Evolutionary conservation across 371 early-diverging fungal genomes (phyloP).

Genomic region (Globomyces sp.): DNA sequence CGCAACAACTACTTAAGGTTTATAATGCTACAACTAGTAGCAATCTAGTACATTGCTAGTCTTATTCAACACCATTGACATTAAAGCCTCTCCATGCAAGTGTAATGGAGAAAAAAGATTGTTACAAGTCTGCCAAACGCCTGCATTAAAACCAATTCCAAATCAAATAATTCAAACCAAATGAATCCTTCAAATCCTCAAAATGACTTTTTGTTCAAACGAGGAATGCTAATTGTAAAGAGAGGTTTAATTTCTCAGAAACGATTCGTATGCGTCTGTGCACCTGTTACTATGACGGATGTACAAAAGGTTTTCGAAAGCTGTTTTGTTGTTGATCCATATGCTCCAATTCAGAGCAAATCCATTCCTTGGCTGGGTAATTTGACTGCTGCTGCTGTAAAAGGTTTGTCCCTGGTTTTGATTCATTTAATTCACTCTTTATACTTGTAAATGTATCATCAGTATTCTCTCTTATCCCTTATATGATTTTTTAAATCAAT

Average conservation of each 20-base stretch:
- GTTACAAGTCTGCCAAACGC: too few relatives aligned
- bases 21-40: too few relatives aligned
- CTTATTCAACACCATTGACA: too few relatives aligned
- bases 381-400: conserved; percentile 30
- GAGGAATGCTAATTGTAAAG: conserved; percentile 16
- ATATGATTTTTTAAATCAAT: background rate
- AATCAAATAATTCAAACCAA: too few relatives aligned
- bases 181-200: background rate
- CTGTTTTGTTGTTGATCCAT: conserved; percentile 19
- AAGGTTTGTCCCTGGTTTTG: conserved; percentile 17
- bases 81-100: too few relatives aligned
- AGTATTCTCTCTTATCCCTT: too few relatives aligned
- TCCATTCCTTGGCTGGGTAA: conserved; percentile 25
- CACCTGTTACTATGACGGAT: conserved; percentile 26
- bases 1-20: too few relatives aligned
- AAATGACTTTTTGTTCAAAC: conserved; percentile 21
- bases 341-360: conserved; percentile 20
- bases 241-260: conserved; percentile 17
- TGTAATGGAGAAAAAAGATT: too few relatives aligned
- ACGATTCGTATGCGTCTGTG: conserved; percentile 22
- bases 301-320: conserved; percentile 24
- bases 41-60: too few relatives aligned
- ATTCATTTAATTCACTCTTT: too few relatives aligned
- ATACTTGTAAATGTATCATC: too few relatives aligned
- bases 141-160: too few relatives aligned